Conservation (phyloP, 108 stramenopile species). For the Stephanodiscus triporus region DNA sequence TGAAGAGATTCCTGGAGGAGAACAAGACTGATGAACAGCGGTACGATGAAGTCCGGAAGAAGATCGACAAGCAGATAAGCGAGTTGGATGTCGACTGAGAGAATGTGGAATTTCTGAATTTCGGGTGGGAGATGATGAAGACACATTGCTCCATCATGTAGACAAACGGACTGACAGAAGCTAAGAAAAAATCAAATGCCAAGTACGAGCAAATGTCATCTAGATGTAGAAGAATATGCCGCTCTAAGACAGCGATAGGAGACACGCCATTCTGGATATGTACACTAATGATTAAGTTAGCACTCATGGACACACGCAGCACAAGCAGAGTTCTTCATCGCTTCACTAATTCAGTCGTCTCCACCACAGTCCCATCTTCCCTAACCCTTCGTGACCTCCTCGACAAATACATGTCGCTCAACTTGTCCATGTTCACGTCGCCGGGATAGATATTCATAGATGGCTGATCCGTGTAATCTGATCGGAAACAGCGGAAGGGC, state of each 20-base stretch:
- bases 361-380: not conserved
- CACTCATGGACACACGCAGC: no score
- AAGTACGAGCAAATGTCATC: no score
- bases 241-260: no score
- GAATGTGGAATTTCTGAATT: no score
- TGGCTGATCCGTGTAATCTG: conserved; percentile 1
- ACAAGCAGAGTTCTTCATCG: not conserved
- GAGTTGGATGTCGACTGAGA: not conserved
- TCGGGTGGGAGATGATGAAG: no score
- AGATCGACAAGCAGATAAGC: conserved; percentile 2
- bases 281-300: no score
- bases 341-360: not conserved
- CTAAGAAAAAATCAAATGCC: no score
- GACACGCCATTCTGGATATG: no score
- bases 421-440: conserved; percentile 26
- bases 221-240: no score
- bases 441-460: conserved; percentile 22
- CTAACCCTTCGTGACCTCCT: conserved; percentile 2
- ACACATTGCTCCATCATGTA: no score
- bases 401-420: conserved; percentile 23
- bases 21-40: conserved; percentile 1
- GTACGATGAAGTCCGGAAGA: conserved; percentile 2
- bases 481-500: not conserved
- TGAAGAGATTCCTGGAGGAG: conserved; percentile 53
- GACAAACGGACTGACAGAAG: no score